A percentile compares a stretch with the other conserved stretches of the same genome.
Evolutionary conservation across 768 basidiomycete species (phyloP).

Genomic region (Boletus sp.): DNA sequence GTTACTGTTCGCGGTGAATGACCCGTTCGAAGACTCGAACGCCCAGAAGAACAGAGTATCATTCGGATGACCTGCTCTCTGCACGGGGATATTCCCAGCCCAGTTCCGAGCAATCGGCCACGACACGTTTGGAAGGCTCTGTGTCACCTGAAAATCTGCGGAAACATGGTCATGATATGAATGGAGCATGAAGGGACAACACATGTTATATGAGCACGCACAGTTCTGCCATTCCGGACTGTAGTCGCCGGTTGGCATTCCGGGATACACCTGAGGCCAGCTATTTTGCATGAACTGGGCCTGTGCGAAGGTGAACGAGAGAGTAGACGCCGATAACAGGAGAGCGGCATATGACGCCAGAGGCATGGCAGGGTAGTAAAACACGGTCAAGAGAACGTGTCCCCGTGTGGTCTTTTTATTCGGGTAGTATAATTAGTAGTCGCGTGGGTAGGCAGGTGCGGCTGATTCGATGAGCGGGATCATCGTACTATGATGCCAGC

Average conservation of each 20-base stretch:
- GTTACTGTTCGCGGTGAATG: conserved; percentile 41
- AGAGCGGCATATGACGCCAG: neutral
- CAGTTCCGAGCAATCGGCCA: conserved; percentile 47
- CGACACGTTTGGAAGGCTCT: conserved; percentile 53
- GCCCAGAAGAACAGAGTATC: conserved; percentile 66
- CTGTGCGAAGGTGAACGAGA: neutral
- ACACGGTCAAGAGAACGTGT: neutral
- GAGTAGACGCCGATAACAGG: neutral
- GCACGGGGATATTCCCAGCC: conserved; percentile 62
- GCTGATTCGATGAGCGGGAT: neutral
- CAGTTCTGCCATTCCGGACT: conserved; percentile 60
- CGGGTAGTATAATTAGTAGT: neutral
- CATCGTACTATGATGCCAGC: neutral
- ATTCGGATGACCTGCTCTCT: conserved; percentile 56
- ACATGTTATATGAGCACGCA: conserved; percentile 27
- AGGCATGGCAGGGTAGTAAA: neutral
- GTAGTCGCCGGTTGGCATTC: conserved; percentile 43
- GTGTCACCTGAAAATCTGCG: conserved; percentile 57
- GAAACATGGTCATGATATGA: neutral
- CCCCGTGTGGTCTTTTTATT: neutral
- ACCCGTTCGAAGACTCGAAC: conserved; percentile 54
- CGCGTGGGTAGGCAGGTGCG: neutral
- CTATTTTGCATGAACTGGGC: conserved; percentile 2
- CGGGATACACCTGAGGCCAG: conserved; percentile 42
- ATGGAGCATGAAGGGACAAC: neutral